Percentiles rank a stretch among this genome's conserved stretches.
Conservation (phyloP, 495 filamentous ascomycete species). For the Parathielavia appendiculata region DNA sequence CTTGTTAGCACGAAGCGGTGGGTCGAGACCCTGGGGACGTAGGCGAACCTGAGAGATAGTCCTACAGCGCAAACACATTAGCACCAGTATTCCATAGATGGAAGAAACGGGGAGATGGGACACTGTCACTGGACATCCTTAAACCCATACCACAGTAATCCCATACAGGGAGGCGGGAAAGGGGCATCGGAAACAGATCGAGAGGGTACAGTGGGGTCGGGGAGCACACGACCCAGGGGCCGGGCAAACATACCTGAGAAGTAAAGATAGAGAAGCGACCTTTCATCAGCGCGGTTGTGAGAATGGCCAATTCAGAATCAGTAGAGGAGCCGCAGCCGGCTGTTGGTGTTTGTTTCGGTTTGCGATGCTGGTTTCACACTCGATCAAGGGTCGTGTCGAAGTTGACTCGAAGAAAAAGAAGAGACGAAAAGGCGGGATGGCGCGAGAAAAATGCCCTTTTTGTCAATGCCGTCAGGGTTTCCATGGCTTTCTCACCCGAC, state of each 20-base stretch:
- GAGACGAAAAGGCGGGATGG: constrained; percentile 11
- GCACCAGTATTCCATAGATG: constrained; percentile 16
- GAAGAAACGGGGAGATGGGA: constrained; percentile 8
- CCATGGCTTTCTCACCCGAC: constrained; percentile 10
- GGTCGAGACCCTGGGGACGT: constrained; percentile 30
- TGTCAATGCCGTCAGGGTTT: constrained; percentile 8
- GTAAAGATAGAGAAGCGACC: constrained; percentile 89
- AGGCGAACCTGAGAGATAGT: constrained; percentile 86
- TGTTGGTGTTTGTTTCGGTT: background rate
- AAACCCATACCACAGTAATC: constrained; percentile 1
- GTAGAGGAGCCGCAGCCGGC: constrained; percentile 7
- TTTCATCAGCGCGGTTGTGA: constrained; percentile 77
- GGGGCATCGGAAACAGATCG: constrained; percentile 11
- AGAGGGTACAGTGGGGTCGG: constrained; percentile 7
- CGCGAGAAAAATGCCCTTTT: constrained; percentile 11
- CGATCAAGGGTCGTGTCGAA: background rate
- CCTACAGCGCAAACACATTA: constrained; percentile 50
- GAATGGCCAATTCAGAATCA: constrained; percentile 24
- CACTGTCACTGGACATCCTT: background rate
- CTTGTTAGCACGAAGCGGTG: constrained; percentile 44
- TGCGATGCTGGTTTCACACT: background rate
- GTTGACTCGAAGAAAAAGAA: constrained; percentile 11
- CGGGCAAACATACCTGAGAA: constrained; percentile 68
- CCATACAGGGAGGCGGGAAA: background rate
- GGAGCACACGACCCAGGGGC: constrained; percentile 2